These are phyloP conservation scores for Harringtonia lauricola DNA, from an alignment of 2,329 filamentous ascomycete genomes.

Conservation along the genomic window DNA sequence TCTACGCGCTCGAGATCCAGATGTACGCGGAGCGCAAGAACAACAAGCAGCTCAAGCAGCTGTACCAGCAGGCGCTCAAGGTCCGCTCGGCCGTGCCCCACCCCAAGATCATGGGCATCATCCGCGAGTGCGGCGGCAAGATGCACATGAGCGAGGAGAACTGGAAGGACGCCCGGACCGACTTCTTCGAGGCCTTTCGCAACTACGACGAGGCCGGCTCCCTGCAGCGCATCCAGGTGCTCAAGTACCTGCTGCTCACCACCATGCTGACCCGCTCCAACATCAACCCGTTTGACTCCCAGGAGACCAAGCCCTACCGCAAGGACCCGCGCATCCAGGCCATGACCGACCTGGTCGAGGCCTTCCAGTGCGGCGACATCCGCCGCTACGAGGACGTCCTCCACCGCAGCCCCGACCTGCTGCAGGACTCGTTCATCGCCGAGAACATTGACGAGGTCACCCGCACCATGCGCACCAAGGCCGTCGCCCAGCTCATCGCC, in stretches of 20 bases:
- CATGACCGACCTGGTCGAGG: constrained; percentile 95
- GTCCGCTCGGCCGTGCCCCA: constrained; percentile 96
- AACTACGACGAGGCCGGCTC: constrained; percentile 98
- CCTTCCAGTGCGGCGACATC: constrained; percentile 92
- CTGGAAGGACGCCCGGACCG: constrained; percentile 92
- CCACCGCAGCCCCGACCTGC: constrained; percentile 75
- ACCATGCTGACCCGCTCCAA: constrained; percentile 98
- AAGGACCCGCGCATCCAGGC: constrained; percentile 89
- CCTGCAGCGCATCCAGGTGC: constrained; percentile 88
- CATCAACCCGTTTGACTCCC: constrained; percentile 98
- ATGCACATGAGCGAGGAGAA: constrained; percentile 99
- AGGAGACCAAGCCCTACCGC: constrained; percentile 97
- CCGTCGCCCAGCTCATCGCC: constrained; percentile 82
- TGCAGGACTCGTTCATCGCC: constrained; percentile 89
- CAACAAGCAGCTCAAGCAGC: constrained; percentile 88
- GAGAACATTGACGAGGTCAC: constrained; percentile 99
- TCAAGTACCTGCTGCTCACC: constrained; percentile 91
- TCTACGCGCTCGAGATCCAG: constrained; percentile 95
- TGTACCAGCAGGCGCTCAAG: constrained; percentile 84
- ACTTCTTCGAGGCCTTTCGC: constrained; percentile 97
- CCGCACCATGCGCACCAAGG: constrained; percentile 95
- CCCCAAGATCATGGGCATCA: constrained; percentile 98
- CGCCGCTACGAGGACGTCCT: constrained; percentile 83
- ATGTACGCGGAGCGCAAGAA: constrained; percentile 97
- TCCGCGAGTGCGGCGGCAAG: constrained; percentile 95